Evolutionary conservation across 768 basidiomycete species (phyloP), one percentile per base, ranked within the genome.

Genomic region (Lentinula sp.): DNA sequence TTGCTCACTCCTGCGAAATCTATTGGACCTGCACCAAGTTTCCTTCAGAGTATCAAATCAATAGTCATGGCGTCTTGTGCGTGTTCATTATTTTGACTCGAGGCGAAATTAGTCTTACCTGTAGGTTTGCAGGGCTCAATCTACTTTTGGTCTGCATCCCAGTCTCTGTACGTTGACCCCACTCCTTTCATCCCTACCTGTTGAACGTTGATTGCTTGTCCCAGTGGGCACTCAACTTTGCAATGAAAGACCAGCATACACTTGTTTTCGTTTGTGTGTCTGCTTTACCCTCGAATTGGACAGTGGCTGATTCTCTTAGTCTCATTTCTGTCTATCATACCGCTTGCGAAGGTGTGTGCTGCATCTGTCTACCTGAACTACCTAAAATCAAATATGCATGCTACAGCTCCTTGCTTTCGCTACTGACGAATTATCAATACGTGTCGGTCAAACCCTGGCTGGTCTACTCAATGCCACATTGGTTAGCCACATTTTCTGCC

Each of bases 381-480:
- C 35, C 41, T 7, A 3, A 20, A 6, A 15, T 37, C 32, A 50
- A 36, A 36, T n/a, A 23, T 7, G 15, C 10, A n/a, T 41, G 1
- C n/a, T 20, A 3, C 60, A 91, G 88, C 73, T 93, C 4, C 79
- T 94, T 2, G 88, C 86, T 0, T 93, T 93, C 68, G 91, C 91
- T 0, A 95, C 93, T 0, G 93, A 95, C 62, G 90, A 95, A 64
- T 65, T 95, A 16, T 90, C 93, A 3, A 67, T 92, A 59, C 85
- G 91, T 35, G 86, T 93, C 1, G 93, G 92, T 1, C 87, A 91
- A 71, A 91, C 91, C 1, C 74, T 93, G 10, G 91, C 91, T 3
- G 92, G 92, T 42, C 79, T 95, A 2, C 70, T 95, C 59, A 95
- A 94, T 73, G 93, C 93, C 20, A 95, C 92, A 13, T 75, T 92